Evolutionary conservation across 2,329 filamentous ascomycete genomes (phyloP).

Genomic region (Monosporascus sp.): DNA sequence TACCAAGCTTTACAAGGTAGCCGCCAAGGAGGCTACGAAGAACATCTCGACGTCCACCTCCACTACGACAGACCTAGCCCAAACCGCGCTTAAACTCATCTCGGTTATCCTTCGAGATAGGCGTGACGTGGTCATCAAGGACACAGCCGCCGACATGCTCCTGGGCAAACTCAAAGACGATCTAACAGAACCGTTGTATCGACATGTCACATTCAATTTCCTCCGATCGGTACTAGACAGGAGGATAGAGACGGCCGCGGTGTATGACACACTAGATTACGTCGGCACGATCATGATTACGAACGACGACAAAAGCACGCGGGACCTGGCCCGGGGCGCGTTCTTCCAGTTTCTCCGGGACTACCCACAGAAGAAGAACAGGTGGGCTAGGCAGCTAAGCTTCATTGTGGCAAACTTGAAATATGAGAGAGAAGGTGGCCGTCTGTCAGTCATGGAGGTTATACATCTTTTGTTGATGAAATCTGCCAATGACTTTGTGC

Average conservation of each 20-base stretch:
- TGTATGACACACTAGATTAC: conserved; percentile 89
- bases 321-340: conserved; percentile 80
- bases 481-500: conserved; percentile 72
- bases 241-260: conserved; percentile 75
- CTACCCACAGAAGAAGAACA: conserved; percentile 84
- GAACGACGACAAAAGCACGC: conserved; percentile 83
- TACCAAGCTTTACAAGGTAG: conserved; percentile 62
- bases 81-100: conserved; percentile 83
- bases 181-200: conserved; percentile 84
- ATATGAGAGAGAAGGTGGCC: conserved; percentile 82
- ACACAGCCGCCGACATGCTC: conserved; percentile 76
- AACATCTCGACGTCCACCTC: conserved; percentile 70
- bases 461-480: conserved; percentile 83
- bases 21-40: conserved; percentile 78
- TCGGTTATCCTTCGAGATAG: conserved; percentile 80
- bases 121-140: conserved; percentile 68
- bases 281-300: conserved; percentile 91
- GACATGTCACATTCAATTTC: conserved; percentile 93
- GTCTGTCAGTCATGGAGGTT: conserved; percentile 89
- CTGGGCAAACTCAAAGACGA: conserved; percentile 79
- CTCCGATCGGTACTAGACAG: conserved; percentile 80
- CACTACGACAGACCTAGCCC: conserved; percentile 77
- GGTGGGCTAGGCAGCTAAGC: conserved; percentile 82
- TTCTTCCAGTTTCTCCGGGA: conserved; percentile 94
- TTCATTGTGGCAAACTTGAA: conserved; percentile 89